phyloP scores from a whole-genome alignment of 768 basidiomycete genomes.

The Jaapia argillacea region DNA sequence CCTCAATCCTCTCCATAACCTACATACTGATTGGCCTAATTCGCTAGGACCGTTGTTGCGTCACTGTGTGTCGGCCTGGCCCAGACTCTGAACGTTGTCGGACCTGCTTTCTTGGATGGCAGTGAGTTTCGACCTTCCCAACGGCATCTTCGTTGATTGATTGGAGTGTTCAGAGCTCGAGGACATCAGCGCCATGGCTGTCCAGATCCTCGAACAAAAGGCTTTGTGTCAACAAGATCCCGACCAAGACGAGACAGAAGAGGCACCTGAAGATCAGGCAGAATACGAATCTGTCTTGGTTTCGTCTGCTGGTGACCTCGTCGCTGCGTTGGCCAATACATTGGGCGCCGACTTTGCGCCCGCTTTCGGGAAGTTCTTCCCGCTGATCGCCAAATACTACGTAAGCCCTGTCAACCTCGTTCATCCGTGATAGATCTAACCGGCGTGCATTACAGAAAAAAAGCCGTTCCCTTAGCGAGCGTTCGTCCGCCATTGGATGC shows the following conservation, averaged over 20 bases:
- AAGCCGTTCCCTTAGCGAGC: conserved; percentile 81
- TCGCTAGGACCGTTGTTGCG: conserved; percentile 72
- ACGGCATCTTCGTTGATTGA: conserved; percentile 5
- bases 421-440: neutral
- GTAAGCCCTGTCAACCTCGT: conserved; percentile 33
- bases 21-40: conserved; percentile 8
- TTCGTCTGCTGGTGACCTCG: conserved; percentile 89
- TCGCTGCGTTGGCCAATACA: conserved; percentile 76
- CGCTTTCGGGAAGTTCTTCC: conserved; percentile 81
- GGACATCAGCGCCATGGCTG: conserved; percentile 67
- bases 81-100: conserved; percentile 87
- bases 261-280: conserved; percentile 81
- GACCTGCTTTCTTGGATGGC: conserved; percentile 74
- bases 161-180: conserved; percentile 46
- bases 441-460: conserved; percentile 51
- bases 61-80: conserved; percentile 81
- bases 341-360: conserved; percentile 79
- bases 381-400: conserved; percentile 86
- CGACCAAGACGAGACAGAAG: conserved; percentile 81
- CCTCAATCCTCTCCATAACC: conserved; percentile 19
- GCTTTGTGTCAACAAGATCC: conserved; percentile 95
- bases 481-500: conserved; percentile 87
- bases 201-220: conserved; percentile 87
- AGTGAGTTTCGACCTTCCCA: conserved; percentile 35
- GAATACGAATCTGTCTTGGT: conserved; percentile 97